Conservation (phyloP, 73 alveolate genomes). For the Stentor roeselii region DNA sequence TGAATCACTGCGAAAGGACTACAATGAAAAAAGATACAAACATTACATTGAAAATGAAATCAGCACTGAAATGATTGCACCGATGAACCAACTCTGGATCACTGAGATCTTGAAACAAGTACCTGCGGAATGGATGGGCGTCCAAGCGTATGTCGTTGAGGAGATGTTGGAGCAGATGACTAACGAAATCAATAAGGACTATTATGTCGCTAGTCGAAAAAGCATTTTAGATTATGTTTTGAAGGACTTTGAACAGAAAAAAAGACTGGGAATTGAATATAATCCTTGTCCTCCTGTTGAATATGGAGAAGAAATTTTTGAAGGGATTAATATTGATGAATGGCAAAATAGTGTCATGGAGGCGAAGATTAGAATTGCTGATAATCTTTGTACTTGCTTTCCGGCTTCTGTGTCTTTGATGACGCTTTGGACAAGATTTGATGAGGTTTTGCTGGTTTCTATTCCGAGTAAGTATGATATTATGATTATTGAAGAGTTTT, state of each 20-base stretch:
- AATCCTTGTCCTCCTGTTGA: slow-evolving; percentile 72
- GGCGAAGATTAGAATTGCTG: slow-evolving; percentile 84
- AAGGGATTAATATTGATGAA: slow-evolving; percentile 78
- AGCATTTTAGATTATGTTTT: slow-evolving; percentile 79
- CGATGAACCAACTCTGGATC: slow-evolving; percentile 81
- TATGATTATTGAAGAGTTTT: slow-evolving; percentile 52
- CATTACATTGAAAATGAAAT: slow-evolving; percentile 85
- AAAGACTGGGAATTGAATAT: slow-evolving; percentile 74
- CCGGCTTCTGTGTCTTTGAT: slow-evolving; percentile 71
- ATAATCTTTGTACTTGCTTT: slow-evolving; percentile 75
- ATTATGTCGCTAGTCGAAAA: slow-evolving; percentile 71
- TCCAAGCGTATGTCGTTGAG: slow-evolving; percentile 61
- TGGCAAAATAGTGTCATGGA: slow-evolving; percentile 87
- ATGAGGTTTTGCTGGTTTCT: slow-evolving; percentile 63
- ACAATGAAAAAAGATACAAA: slow-evolving; percentile 61
- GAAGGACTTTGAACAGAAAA: slow-evolving; percentile 73
- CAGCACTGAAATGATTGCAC: slow-evolving; percentile 82
- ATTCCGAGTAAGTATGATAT: slow-evolving; percentile 83
- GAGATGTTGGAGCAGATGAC: slow-evolving; percentile 72
- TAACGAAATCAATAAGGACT: slow-evolving; percentile 79
- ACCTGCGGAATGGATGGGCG: slow-evolving; percentile 75
- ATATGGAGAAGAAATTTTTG: slow-evolving; percentile 79
- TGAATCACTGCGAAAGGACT: slow-evolving; percentile 49
- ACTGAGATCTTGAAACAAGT: slow-evolving; percentile 72
- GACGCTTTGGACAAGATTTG: slow-evolving; percentile 80